Evolutionary conservation across 2,329 filamentous ascomycete species (phyloP).

Genomic region (Fusarium piperis): DNA sequence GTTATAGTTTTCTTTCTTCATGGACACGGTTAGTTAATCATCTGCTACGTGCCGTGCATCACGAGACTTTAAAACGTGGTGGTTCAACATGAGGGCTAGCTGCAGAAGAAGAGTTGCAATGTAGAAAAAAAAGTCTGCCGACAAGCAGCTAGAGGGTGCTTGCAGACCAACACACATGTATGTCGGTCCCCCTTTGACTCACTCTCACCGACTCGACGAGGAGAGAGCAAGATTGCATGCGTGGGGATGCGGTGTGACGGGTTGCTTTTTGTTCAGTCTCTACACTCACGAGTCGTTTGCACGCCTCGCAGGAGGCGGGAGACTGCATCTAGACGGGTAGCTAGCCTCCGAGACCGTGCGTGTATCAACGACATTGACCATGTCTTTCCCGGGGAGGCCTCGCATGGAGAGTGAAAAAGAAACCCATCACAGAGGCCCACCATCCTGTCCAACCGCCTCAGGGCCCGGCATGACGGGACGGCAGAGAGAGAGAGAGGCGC

Average conservation of each 20-base stretch:
- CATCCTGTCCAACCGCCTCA: neutral
- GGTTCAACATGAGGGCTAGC: neutral
- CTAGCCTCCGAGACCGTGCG: neutral
- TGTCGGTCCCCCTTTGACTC: neutral
- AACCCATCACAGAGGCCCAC: neutral
- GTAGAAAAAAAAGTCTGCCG: neutral
- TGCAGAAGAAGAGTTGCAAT: neutral
- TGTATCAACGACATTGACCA: neutral
- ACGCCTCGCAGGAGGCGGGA: neutral
- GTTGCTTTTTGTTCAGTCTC: neutral
- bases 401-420: neutral
- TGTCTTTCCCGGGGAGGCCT: neutral
- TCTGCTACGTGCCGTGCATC: neutral
- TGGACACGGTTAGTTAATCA: neutral
- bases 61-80: neutral
- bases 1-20: neutral
- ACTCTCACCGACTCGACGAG: neutral
- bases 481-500: neutral
- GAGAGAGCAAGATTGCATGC: neutral
- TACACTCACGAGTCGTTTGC: neutral
- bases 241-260: neutral
- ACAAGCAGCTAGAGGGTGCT: neutral
- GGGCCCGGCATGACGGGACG: neutral
- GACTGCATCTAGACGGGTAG: neutral
- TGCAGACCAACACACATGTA: neutral